Base-by-base conservation (phyloP, 2,329 filamentous ascomycete genomes). In the Epichloe sp. region DNA sequence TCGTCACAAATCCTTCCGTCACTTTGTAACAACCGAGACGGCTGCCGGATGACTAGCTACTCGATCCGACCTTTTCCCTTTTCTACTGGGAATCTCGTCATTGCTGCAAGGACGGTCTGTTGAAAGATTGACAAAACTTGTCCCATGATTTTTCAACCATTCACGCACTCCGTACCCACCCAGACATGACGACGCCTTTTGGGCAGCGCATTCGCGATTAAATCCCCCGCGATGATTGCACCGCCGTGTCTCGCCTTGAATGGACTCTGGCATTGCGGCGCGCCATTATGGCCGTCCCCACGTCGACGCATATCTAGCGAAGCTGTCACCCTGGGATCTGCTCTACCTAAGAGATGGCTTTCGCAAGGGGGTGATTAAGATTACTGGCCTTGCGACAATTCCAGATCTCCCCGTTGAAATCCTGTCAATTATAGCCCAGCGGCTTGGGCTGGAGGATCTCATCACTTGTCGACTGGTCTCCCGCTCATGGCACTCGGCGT, bases 371-470 rank as follows among this genome's bases (percentile, higher is more conserved):
- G 46, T 43, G 2, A 47, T 62, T 40, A 45, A 44, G 5, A 51
- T 64, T 2, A 50, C 58, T 3, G 50, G 58, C n/a, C 50, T 66
- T 1, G 52, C 62, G 3, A 49, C 56, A n/a, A 47, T 66, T 0
- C 43, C 55, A 2, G 55, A 63, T 36, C 55, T 66, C 0, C 63
- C 65, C 1, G 44, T 47, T 4, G 65, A 67, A 46, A 45, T 67
- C 10, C 37, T 66, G 12, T 59, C 56, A 12, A 14, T 50, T 5
- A 52, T 66, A 21, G 51, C 57, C 12, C 49, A 50, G 0, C 49
- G 59, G 14, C 55, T 67, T 14, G 44, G 50, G 0, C 42, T 64
- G 5, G 47, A 59, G 5, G 63, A 66, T 26, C 53, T 62, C 23
- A 43, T 60, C 48, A 52, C 42, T 37, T 66, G 63, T 47, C 54